Evolutionary conservation across 2,329 filamentous ascomycete species (phyloP).

Genomic region (Hymenotorrendiella dingleyae): DNA sequence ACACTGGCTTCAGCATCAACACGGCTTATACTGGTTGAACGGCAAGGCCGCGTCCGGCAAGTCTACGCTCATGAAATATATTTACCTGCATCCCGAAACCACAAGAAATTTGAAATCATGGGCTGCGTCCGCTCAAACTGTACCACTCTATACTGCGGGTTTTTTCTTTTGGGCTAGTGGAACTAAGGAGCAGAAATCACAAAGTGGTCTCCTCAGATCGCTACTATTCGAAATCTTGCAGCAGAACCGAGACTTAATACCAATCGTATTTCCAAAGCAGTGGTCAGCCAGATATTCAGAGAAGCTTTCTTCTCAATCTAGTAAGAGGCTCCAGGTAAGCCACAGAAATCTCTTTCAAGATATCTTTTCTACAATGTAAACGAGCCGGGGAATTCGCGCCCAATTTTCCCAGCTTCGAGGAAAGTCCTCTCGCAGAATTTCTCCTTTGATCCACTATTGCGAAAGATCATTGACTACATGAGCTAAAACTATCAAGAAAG

Average conservation of each 20-base stretch:
- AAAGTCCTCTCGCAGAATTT: no score
- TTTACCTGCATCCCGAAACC: constrained; percentile 1
- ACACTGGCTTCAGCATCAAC: constrained; percentile 9
- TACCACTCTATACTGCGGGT: constrained; percentile 27
- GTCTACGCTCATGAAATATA: constrained; percentile 19
- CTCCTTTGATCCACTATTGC: no score
- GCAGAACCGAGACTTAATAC: constrained; percentile 4
- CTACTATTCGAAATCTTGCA: constrained; percentile 5
- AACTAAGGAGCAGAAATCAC: constrained; percentile 17
- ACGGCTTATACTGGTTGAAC: constrained; percentile 15
- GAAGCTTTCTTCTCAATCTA: background rate
- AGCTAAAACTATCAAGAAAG: background rate
- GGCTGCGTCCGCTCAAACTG: constrained; percentile 12
- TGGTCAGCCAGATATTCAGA: background rate
- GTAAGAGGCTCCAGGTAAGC: background rate
- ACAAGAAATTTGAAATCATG: constrained; percentile 19
- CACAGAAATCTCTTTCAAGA: no score
- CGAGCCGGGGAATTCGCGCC: no score
- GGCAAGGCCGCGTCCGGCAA: constrained; percentile 16
- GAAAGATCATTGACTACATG: no score
- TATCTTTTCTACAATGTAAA: background rate
- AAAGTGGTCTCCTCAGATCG: constrained; percentile 7
- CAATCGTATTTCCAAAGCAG: background rate
- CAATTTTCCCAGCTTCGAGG: no score
- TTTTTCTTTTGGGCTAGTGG: constrained; percentile 44